A percentile compares a stretch with the other conserved stretches of the same genome.
Conservation (phyloP, 352 stramenopile genomes). For the Pythium plurisporium region DNA sequence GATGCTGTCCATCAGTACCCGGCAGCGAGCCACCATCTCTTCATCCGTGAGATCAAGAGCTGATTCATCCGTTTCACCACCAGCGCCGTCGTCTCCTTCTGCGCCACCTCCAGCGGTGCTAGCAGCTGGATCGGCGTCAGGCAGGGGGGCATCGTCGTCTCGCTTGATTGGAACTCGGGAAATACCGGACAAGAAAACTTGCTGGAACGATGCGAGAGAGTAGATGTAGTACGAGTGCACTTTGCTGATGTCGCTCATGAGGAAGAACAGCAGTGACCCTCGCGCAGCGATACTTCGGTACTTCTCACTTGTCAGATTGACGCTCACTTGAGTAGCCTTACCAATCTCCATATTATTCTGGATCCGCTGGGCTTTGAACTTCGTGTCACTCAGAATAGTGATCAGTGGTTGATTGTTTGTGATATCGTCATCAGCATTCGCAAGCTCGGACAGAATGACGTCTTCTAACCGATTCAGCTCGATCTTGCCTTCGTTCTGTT, state of each 20-base stretch:
- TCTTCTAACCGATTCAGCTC: constrained; percentile 95
- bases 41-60: constrained; percentile 83
- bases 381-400: constrained; percentile 93
- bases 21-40: constrained; percentile 79
- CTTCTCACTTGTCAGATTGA: constrained; percentile 94
- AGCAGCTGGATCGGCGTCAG: constrained; percentile 34
- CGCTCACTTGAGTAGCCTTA: constrained; percentile 90
- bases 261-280: constrained; percentile 93
- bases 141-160: constrained; percentile 26
- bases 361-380: constrained; percentile 89
- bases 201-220: constrained; percentile 94
- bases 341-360: constrained; percentile 91
- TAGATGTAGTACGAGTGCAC: constrained; percentile 98
- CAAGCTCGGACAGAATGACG: constrained; percentile 93
- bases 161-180: constrained; percentile 78
- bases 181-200: constrained; percentile 94
- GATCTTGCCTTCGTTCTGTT: constrained; percentile 95
- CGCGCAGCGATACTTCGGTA: constrained; percentile 93
- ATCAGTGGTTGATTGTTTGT: constrained; percentile 97
- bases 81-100: constrained; percentile 28
- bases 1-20: constrained; percentile 90
- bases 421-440: constrained; percentile 95
- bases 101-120: background rate
- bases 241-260: constrained; percentile 97
- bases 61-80: constrained; percentile 24